A percentile compares a stretch with the other conserved stretches of the same genome.
Conservation (phyloP, 2,329 filamentous ascomycete species). For the Eutypella sp. region DNA sequence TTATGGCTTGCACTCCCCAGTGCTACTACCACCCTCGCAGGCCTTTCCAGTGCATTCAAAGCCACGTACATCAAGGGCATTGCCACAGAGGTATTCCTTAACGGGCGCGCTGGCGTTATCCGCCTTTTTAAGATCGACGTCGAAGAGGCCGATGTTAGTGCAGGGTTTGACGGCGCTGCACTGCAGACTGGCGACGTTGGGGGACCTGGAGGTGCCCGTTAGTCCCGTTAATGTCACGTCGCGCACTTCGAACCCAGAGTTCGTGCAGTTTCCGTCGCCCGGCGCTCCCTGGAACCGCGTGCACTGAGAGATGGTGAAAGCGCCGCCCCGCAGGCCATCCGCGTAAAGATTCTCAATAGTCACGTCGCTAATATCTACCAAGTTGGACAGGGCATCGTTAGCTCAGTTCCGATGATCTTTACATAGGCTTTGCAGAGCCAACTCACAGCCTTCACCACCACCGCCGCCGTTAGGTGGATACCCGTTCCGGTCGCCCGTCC, state of each 20-base stretch:
- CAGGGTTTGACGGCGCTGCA: slow-evolving; percentile 7
- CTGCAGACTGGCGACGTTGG: slow-evolving; percentile 4
- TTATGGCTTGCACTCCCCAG: not conserved
- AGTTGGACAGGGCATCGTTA: not conserved
- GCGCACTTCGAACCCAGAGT: slow-evolving; percentile 14
- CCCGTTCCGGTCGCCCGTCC: slow-evolving; percentile 39
- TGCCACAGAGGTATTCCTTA: slow-evolving; percentile 6
- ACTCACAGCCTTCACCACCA: slow-evolving; percentile 38
- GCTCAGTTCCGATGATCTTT: too few species aligned
- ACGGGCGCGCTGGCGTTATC: slow-evolving; percentile 2
- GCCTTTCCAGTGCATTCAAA: slow-evolving; percentile 3
- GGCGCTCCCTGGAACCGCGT: slow-evolving; percentile 19
- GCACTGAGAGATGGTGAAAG: slow-evolving; percentile 16
- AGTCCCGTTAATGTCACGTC: slow-evolving; percentile 13
- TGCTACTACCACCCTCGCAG: slow-evolving; percentile 1
- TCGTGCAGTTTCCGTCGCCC: slow-evolving; percentile 16
- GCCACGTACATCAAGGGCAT: not conserved
- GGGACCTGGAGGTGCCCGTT: slow-evolving; percentile 2
- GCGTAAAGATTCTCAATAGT: slow-evolving; percentile 6
- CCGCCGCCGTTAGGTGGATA: slow-evolving; percentile 46
- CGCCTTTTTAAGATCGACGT: slow-evolving; percentile 2
- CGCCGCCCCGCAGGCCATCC: slow-evolving; percentile 12
- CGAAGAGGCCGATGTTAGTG: slow-evolving; percentile 4
- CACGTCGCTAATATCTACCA: slow-evolving; percentile 1
- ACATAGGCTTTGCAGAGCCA: too few species aligned